Base-by-base conservation (phyloP, 257 asterid genomes). In the Scutellaria baicalensis region DNA sequence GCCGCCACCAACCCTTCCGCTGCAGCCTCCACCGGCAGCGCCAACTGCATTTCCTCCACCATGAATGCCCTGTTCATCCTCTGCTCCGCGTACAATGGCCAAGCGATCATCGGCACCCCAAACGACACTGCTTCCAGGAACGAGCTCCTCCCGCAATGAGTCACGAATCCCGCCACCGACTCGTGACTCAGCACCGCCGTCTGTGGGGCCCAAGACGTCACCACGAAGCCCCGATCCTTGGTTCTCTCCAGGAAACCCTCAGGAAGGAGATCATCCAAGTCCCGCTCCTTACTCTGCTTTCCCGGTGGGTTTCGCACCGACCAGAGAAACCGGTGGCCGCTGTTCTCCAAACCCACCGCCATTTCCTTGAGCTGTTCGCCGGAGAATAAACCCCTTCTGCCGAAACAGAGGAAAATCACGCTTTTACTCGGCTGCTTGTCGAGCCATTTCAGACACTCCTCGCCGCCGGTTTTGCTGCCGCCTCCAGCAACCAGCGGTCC, bases 71-170 rank as follows among this genome's bases (percentile, higher is more conserved):
- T 68, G 27, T 78, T 87, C 16, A 83, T 11, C 78, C 73, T 73
- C 67, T 88, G 95, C 82, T 83, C 95, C 6, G 91, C 95, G 73
- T 85, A 83, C 6, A 85, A 58, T 14, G 91, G 95, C 91, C 91
- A 85, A 0, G 80, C 83, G 64, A 80, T 77, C 91, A 88, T 81
- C n/a, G 73, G 66, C 73, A 68, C 73, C 7, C 57, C 73, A 10
- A 14, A 40, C 57, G 47, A 23, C 57, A 68, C 47, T 57, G 73
- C 73, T 52, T 68, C 73, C 35, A 68, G 8, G 0, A 68, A 1
- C 40, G 95, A 88, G 73, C 83, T 85, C 91, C 89, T 73, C 45
- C 95, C 95, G 59, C 89, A 83, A 61, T 85, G 95, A 4, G 88
- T 88, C 66, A 85, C 88, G 71, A 88, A 88, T 1, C 89, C 95